A percentile compares a stretch with the other conserved stretches of the same genome.
Evolutionary conservation across 2,329 filamentous ascomycete species (phyloP).

Genomic region (Fusarium guadeloupense): DNA sequence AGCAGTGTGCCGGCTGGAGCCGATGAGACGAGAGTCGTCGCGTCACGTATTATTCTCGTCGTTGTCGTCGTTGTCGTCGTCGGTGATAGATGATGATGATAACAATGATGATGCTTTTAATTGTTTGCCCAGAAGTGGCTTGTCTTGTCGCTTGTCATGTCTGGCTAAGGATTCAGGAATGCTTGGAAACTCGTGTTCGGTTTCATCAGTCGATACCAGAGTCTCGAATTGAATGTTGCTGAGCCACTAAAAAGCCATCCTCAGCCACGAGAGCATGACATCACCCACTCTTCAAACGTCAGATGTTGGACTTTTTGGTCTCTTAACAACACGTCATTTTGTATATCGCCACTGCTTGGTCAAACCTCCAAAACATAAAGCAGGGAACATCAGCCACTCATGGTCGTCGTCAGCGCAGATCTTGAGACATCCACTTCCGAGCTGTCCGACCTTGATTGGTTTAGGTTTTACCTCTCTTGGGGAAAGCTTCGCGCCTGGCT

Average conservation of each 20-base stretch:
- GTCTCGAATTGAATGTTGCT: too few species aligned
- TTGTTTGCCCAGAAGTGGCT: conserved; percentile 3
- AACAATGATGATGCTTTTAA: conserved; percentile 23
- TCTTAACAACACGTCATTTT: conserved; percentile 32
- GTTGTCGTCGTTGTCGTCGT: neutral
- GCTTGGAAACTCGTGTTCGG: conserved; percentile 18
- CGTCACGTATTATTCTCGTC: conserved; percentile 14
- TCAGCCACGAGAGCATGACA: conserved; percentile 28
- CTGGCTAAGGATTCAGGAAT: conserved; percentile 22
- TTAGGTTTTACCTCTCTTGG: neutral
- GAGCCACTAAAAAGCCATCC: conserved; percentile 3
- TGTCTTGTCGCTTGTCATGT: too few species aligned
- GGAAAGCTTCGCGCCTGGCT: conserved; percentile 32
- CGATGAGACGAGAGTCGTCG: conserved; percentile 21
- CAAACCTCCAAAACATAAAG: conserved; percentile 7
- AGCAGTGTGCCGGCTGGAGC: neutral
- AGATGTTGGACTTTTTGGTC: conserved; percentile 10
- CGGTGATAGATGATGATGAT: conserved; percentile 3
- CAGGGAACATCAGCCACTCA: conserved; percentile 32
- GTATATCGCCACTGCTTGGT: conserved; percentile 7
- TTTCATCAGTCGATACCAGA: neutral
- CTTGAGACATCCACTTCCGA: conserved; percentile 9
- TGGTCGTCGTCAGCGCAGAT: conserved; percentile 31
- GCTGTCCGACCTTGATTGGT: conserved; percentile 15
- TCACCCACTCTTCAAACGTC: conserved; percentile 27